These are phyloP conservation scores for Trametes punicea DNA, from an alignment of 768 basidiomycete species.

Conservation along the genomic window DNA sequence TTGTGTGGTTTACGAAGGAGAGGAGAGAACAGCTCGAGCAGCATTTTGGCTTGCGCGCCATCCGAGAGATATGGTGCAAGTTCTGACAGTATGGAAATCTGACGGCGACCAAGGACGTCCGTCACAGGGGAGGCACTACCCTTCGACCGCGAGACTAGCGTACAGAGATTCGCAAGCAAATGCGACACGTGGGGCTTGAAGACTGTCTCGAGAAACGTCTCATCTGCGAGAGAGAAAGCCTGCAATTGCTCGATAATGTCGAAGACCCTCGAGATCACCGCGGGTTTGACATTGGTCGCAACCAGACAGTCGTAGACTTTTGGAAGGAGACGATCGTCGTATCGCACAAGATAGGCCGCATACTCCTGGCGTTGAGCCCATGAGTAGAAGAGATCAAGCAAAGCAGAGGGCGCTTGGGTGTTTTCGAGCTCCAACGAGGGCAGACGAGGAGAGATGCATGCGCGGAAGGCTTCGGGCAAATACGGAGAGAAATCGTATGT, in stretches of 20 bases:
- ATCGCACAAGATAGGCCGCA: conserved; percentile 62
- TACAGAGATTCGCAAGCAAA: conserved; percentile 70
- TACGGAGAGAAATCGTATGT: conserved; percentile 74
- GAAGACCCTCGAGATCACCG: conserved; percentile 75
- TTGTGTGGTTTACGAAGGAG: conserved; percentile 75
- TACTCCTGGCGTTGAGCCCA: conserved; percentile 66
- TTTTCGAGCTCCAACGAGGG: conserved; percentile 75
- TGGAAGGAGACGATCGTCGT: conserved; percentile 64
- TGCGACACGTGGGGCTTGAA: conserved; percentile 68
- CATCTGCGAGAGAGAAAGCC: conserved; percentile 49
- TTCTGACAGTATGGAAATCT: conserved; percentile 76
- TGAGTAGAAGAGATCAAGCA: conserved; percentile 79
- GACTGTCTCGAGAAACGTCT: conserved; percentile 46
- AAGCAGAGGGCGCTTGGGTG: conserved; percentile 84
- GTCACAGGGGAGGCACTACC: conserved; percentile 42
- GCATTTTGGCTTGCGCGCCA: conserved; percentile 63
- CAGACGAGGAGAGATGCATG: conserved; percentile 82
- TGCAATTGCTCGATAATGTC: conserved; percentile 80
- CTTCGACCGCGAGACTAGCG: conserved; percentile 62
- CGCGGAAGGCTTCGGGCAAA: conserved; percentile 59
- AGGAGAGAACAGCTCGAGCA: conserved; percentile 73
- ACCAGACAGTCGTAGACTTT: conserved; percentile 81
- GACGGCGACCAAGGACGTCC: conserved; percentile 71
- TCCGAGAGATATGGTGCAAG: conserved; percentile 74
- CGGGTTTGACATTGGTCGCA: conserved; percentile 81